Base-by-base conservation (phyloP, 331 rosid genomes). In the Malus hybrid region DNA sequence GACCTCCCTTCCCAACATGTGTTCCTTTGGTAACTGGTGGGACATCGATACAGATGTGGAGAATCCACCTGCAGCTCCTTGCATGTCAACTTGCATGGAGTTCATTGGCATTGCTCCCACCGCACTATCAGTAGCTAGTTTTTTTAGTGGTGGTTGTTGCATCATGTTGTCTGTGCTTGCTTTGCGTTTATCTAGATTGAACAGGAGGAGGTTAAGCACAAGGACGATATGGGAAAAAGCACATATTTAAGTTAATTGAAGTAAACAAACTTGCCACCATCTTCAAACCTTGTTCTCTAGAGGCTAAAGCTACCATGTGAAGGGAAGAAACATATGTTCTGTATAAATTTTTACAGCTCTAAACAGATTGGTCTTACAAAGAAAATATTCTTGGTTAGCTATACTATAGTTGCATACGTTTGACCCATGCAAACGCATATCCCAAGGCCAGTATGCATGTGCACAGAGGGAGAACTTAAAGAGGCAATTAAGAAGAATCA, bases 141-240 rank as follows among this genome's bases (percentile, higher is more conserved):
- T 93, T 86, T 91, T 91, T 29, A 79, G 81, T 18, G 93, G 90
- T 39, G 89, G 93, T 82, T 90, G 97, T 75, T 79, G 92, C 82
- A 82, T 83, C 60, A 83, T 69, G 86, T 91, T 88, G 87, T 86
- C 93, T 3, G 83, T 29, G 81, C 88, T 89, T 55, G 92, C 93
- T 76, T 87, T 93, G 62, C 96, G 96, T 86, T 93, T 93, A 66
- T 88, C 98, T 93, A 66, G 69, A 71, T 82, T 63, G 32, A 52
- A 56, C 29, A 70, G 80, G 70, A 70, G 80, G 70, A 68, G 18
- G 55, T 18, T 28, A 42, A 82, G 66, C 66, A 77, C 53, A 28
- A 75, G 69, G 76, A 70, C 64, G 71, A 58, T 33, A 11, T 5
- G n/a, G 32, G 42, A 67, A 72, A 64, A 58, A 5, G 52, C 3